Percentiles rank a stretch among this genome's conserved stretches.
phyloP scores from a whole-genome alignment of 257 asterid genomes.

The Thymus quinquecostatus region DNA sequence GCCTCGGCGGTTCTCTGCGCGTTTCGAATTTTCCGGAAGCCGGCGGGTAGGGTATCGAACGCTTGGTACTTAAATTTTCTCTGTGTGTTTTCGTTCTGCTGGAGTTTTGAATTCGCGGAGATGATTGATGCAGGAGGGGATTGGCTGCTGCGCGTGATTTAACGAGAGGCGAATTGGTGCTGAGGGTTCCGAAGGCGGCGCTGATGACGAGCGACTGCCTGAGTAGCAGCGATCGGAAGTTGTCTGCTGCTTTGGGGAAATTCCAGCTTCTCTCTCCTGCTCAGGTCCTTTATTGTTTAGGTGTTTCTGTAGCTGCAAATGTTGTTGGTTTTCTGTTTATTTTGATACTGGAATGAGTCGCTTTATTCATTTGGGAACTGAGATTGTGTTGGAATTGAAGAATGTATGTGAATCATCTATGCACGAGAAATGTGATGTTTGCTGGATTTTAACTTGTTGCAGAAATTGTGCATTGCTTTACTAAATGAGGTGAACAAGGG shows the following conservation, averaged over 20 bases:
- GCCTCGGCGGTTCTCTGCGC: conserved; percentile 56
- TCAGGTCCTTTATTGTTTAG: conserved; percentile 48
- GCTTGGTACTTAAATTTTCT: neutral
- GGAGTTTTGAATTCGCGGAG: neutral
- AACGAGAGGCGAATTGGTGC: conserved; percentile 71
- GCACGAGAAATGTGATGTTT: conserved; percentile 24
- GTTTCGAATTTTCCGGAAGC: conserved; percentile 74
- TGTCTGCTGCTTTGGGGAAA: conserved; percentile 48
- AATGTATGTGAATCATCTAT: neutral
- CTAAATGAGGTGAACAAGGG: conserved; percentile 85
- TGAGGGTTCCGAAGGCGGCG: conserved; percentile 78
- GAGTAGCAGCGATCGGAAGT: conserved; percentile 41
- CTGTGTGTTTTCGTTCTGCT: neutral
- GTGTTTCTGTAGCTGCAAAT: neutral
- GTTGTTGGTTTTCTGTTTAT: neutral
- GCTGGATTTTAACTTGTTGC: conserved; percentile 32
- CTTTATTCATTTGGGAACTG: neutral
- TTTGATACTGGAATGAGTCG: neutral
- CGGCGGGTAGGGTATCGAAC: conserved; percentile 69
- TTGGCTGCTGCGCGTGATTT: conserved; percentile 77
- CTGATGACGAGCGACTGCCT: conserved; percentile 66
- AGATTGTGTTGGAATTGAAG: neutral
- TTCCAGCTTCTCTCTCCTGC: conserved; percentile 58
- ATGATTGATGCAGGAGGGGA: conserved; percentile 68
- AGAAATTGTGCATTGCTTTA: conserved; percentile 70